Evolutionary conservation across 2,329 filamentous ascomycete species (phyloP).

Genomic region (Aschersonia sp.): DNA sequence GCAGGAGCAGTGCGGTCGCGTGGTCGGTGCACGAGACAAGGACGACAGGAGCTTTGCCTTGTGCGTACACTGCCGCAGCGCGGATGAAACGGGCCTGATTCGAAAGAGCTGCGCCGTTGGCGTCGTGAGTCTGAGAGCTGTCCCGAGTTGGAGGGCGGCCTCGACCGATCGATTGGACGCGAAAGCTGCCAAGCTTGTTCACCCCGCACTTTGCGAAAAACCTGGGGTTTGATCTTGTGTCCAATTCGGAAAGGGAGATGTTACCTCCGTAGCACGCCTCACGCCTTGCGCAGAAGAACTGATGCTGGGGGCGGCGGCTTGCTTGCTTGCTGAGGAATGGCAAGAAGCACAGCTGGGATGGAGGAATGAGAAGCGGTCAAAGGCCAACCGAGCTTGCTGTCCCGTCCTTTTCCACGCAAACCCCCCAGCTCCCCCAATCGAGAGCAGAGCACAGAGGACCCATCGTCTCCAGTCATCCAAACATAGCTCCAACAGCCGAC

Average conservation of each 20-base stretch:
- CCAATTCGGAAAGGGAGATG: too few relatives aligned
- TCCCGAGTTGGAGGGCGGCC: slow-evolving; percentile 14
- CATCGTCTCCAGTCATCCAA: neutral
- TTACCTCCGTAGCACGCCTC: too few relatives aligned
- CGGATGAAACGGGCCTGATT: neutral
- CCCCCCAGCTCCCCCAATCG: too few relatives aligned
- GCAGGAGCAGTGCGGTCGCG: neutral
- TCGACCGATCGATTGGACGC: slow-evolving; percentile 14
- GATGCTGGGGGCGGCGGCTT: too few relatives aligned
- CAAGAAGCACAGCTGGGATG: too few relatives aligned
- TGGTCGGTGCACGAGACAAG: neutral
- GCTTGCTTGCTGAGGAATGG: too few relatives aligned
- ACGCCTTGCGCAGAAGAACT: too few relatives aligned
- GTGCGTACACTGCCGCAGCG: neutral
- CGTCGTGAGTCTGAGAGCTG: slow-evolving; percentile 1
- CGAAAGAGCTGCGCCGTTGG: too few relatives aligned
- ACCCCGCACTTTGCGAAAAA: slow-evolving; percentile 10
- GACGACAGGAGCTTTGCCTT: neutral
- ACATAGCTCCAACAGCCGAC: too few relatives aligned
- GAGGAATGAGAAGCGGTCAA: too few relatives aligned
- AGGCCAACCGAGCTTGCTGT: neutral
- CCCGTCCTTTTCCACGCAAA: neutral
- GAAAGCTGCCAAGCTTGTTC: slow-evolving; percentile 7
- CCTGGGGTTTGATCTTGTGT: too few relatives aligned
- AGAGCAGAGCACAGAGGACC: neutral